Percentiles rank a stretch among this genome's conserved stretches.
Evolutionary conservation across 2,329 filamentous ascomycete genomes (phyloP).

Genomic region (Hypoxylon sp.): DNA sequence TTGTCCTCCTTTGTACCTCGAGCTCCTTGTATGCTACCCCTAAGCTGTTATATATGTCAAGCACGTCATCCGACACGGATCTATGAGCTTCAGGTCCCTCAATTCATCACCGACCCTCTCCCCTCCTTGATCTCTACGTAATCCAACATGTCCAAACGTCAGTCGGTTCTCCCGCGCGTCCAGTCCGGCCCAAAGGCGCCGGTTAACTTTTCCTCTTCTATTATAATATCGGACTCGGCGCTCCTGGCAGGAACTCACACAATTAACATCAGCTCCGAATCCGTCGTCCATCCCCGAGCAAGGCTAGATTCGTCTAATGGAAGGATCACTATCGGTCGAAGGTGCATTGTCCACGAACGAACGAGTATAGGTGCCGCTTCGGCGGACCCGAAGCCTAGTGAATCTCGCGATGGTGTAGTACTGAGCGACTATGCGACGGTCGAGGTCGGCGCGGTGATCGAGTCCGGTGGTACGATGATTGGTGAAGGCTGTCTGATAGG

Average conservation of each 20-base stretch:
- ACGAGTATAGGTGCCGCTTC: constrained; percentile 63
- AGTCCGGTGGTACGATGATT: constrained; percentile 71
- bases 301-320: constrained; percentile 82
- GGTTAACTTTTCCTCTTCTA: constrained; percentile 69
- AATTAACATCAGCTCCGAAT: constrained; percentile 81
- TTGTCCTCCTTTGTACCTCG: neutral
- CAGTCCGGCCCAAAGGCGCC: constrained; percentile 70
- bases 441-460: constrained; percentile 70
- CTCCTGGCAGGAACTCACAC: constrained; percentile 77
- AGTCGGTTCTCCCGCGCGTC: constrained; percentile 66
- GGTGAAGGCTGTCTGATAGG: constrained; percentile 71
- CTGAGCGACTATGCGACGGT: constrained; percentile 72
- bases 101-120: neutral
- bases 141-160: constrained; percentile 62
- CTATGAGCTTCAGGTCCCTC: constrained; percentile 28
- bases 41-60: constrained; percentile 13
- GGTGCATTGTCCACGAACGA: constrained; percentile 84
- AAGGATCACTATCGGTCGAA: constrained; percentile 82
- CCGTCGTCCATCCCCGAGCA: constrained; percentile 86
- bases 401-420: constrained; percentile 62
- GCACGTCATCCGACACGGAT: constrained; percentile 1
- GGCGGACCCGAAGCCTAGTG: constrained; percentile 47
- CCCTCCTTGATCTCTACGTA: neutral
- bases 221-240: constrained; percentile 72
- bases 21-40: neutral